Conservation (phyloP, 371 early-diverging fungal species). For the Funneliformis caledonium region DNA sequence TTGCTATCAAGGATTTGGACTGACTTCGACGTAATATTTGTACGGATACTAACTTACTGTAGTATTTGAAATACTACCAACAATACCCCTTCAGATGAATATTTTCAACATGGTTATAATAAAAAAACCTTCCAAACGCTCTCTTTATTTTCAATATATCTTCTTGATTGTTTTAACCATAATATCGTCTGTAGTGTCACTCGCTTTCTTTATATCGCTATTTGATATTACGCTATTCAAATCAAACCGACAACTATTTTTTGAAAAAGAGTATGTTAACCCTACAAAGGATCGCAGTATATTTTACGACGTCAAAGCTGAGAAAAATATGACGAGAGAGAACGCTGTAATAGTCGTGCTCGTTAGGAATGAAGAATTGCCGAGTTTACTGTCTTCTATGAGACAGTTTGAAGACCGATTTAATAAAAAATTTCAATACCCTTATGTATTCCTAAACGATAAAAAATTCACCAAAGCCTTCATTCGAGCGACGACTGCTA, state of each 20-base stretch:
- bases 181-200: neutral
- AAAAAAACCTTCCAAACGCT: no score
- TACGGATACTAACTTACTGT: no score
- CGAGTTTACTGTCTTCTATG: conserved; percentile 69
- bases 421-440: conserved; percentile 82
- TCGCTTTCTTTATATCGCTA: neutral
- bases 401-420: conserved; percentile 82
- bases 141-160: no score
- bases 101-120: no score
- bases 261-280: conserved; percentile 30
- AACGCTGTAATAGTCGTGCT: conserved; percentile 73
- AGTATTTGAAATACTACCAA: no score
- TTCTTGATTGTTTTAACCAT: neutral
- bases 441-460: conserved; percentile 88
- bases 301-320: neutral
- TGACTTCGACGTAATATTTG: no score
- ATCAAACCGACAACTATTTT: conserved; percentile 25
- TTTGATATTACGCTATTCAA: neutral
- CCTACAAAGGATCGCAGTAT: conserved; percentile 17
- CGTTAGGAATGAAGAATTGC: conserved; percentile 76
- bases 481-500: conserved; percentile 55
- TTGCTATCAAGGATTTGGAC: no score
- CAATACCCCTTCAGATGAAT: no score
- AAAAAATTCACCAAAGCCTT: conserved; percentile 81
- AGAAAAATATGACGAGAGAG: conserved; percentile 46